Evolutionary conservation across 768 basidiomycete species (phyloP).

Genomic region (Boletus pseudo-olivaceus): DNA sequence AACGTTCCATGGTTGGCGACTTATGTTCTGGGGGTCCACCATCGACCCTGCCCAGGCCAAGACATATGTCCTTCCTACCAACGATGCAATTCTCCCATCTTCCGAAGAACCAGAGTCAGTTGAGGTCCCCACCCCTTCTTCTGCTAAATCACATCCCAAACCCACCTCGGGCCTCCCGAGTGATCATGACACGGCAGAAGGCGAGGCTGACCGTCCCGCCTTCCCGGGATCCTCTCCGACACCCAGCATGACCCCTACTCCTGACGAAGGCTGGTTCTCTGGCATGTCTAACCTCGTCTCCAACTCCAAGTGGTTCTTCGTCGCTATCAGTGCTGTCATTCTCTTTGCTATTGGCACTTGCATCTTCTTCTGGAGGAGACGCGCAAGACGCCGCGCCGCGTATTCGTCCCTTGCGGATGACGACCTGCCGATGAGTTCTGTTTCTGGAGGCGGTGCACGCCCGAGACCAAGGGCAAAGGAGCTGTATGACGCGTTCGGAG

Average conservation of each 20-base stretch:
- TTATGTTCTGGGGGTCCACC: constrained; percentile 88
- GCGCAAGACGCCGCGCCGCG: constrained; percentile 36
- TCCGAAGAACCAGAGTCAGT: constrained; percentile 40
- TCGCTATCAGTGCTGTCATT: constrained; percentile 72
- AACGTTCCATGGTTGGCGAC: constrained; percentile 85
- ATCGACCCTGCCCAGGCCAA: constrained; percentile 67
- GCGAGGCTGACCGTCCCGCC: constrained; percentile 76
- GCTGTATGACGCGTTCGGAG: constrained; percentile 95
- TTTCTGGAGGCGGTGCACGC: constrained; percentile 42
- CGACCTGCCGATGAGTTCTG: constrained; percentile 72
- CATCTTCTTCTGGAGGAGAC: constrained; percentile 79
- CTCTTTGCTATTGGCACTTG: constrained; percentile 68
- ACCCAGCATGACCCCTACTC: constrained; percentile 50
- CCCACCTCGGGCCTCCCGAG: constrained; percentile 85
- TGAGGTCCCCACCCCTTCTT: constrained; percentile 37
- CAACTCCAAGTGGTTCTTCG: constrained; percentile 87
- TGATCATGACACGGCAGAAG: constrained; percentile 78
- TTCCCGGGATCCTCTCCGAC: constrained; percentile 44
- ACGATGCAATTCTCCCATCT: constrained; percentile 49
- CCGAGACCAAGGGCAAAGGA: constrained; percentile 68
- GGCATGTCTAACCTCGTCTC: constrained; percentile 70
- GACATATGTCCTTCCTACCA: constrained; percentile 56
- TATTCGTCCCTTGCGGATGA: constrained; percentile 65
- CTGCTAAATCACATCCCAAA: constrained; percentile 68
- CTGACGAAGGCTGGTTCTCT: constrained; percentile 84